Conservation (phyloP, 2,329 filamentous ascomycete genomes). For the Colletotrichum sp. region DNA sequence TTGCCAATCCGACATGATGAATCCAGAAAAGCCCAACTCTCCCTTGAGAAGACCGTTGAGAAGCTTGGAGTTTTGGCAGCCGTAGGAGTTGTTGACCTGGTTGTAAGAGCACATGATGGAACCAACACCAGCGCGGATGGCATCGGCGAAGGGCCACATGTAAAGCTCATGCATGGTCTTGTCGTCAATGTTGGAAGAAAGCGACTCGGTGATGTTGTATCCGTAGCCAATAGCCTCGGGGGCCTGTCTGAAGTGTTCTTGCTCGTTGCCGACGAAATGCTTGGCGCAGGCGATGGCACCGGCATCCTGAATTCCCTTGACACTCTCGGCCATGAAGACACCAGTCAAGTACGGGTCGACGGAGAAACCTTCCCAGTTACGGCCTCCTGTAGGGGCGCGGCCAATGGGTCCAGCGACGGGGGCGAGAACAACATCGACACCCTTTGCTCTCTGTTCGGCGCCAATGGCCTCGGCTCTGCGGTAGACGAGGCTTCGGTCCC, state of each 20-base stretch:
- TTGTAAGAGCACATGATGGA: slow-evolving; percentile 74
- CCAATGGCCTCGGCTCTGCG: slow-evolving; percentile 54
- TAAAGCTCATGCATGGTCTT: slow-evolving; percentile 79
- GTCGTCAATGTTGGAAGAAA: slow-evolving; percentile 71
- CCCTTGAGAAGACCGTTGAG: slow-evolving; percentile 79
- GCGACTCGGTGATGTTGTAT: slow-evolving; percentile 64
- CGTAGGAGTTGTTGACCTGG: slow-evolving; percentile 81
- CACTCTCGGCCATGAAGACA: slow-evolving; percentile 72
- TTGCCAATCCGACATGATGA: slow-evolving; percentile 81
- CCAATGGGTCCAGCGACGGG: slow-evolving; percentile 54
- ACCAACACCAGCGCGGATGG: slow-evolving; percentile 70
- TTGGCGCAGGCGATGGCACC: slow-evolving; percentile 86
- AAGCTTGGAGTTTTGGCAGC: slow-evolving; percentile 79
- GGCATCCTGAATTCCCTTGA: slow-evolving; percentile 80
- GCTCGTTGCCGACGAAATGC: slow-evolving; percentile 77
- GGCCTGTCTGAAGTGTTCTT: slow-evolving; percentile 77
- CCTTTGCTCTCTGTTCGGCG: slow-evolving; percentile 74
- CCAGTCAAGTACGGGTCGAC: slow-evolving; percentile 80
- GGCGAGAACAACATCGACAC: slow-evolving; percentile 73
- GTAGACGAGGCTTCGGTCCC: slow-evolving; percentile 73
- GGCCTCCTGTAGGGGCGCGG: slow-evolving; percentile 49
- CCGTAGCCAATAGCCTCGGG: slow-evolving; percentile 58
- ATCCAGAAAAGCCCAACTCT: slow-evolving; percentile 82
- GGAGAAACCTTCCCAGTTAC: slow-evolving; percentile 72
- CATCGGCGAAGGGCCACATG: slow-evolving; percentile 79